These are phyloP conservation scores for Lipomyces orientalis DNA, from an alignment of 805 yeast genomes.

Conservation along the genomic window DNA sequence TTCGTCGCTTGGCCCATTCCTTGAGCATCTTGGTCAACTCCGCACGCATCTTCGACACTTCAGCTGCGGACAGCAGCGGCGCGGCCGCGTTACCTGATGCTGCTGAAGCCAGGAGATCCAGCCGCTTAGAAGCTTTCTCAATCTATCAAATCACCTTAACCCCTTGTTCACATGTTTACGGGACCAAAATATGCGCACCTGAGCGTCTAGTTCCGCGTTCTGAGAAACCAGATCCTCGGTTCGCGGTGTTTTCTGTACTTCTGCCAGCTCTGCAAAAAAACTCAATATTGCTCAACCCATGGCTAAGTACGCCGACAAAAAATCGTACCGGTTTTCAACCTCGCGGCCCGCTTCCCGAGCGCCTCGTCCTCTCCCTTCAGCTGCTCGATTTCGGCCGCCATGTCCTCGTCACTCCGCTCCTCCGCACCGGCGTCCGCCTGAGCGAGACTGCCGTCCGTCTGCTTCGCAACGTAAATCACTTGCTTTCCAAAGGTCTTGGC, in stretches of 20 bases:
- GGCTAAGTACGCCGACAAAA: neutral
- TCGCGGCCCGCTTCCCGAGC: conserved; percentile 5
- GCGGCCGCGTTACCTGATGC: conserved; percentile 4
- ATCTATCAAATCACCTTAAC: neutral
- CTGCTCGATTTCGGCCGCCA: neutral
- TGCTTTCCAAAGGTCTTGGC: conserved; percentile 36
- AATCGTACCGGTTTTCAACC: neutral
- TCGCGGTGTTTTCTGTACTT: conserved; percentile 9
- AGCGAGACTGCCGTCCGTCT: conserved; percentile 4
- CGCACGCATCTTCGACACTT: conserved; percentile 5
- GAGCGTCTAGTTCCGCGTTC: conserved; percentile 17
- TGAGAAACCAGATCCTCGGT: conserved; percentile 9
- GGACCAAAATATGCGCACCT: neutral
- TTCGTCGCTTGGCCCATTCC: conserved; percentile 29
- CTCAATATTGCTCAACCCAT: neutral
- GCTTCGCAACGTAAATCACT: conserved; percentile 32
- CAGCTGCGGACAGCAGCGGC: conserved; percentile 7
- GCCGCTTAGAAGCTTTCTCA: conserved; percentile 6
- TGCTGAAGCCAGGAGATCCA: conserved; percentile 1
- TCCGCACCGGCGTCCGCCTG: neutral
- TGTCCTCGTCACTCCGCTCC: conserved; percentile 10
- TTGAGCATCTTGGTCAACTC: conserved; percentile 15
- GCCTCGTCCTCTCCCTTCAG: conserved; percentile 16
- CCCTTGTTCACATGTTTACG: neutral
- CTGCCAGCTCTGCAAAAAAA: conserved; percentile 13